phyloP scores from a whole-genome alignment of 768 basidiomycete genomes.

The Trametes maxima region DNA sequence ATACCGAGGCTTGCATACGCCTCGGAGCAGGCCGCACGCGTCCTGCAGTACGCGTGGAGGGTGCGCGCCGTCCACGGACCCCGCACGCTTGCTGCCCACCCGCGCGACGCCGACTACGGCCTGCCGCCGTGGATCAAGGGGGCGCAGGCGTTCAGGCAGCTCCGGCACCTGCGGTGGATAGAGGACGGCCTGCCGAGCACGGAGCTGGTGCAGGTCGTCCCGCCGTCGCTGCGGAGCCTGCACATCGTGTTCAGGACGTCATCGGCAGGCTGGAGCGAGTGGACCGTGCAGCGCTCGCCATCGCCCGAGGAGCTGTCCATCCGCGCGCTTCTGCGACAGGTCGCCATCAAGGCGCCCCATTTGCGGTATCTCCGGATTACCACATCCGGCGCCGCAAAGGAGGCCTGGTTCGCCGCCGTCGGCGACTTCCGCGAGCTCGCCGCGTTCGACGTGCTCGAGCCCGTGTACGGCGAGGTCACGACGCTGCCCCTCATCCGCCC shows the following conservation, averaged over 20 bases:
- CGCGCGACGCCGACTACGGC: neutral
- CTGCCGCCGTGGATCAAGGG: neutral
- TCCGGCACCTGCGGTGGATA: conserved; percentile 12
- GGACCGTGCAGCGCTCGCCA: neutral
- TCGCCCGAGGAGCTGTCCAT: neutral
- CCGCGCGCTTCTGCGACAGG: neutral
- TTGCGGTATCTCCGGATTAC: conserved; percentile 13
- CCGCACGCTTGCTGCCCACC: neutral
- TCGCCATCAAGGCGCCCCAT: conserved; percentile 1
- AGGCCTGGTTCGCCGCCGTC: conserved; percentile 6
- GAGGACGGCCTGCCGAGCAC: neutral
- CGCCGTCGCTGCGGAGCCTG: conserved; percentile 8
- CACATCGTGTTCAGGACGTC: conserved; percentile 6
- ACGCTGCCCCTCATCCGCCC: neutral
- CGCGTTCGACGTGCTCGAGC: conserved; percentile 10
- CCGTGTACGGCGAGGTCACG: neutral
- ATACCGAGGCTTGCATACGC: neutral
- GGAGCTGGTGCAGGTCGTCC: conserved; percentile 1
- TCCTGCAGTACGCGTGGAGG: conserved; percentile 5
- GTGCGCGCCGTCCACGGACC: conserved; percentile 10
- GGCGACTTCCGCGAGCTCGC: neutral
- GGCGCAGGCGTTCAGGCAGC: neutral
- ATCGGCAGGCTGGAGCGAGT: neutral
- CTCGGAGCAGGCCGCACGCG: neutral
- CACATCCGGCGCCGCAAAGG: neutral